These are phyloP conservation scores for Limtongozyma cylindracea DNA, from an alignment of 805 yeast genomes.

Conservation along the genomic window DNA sequence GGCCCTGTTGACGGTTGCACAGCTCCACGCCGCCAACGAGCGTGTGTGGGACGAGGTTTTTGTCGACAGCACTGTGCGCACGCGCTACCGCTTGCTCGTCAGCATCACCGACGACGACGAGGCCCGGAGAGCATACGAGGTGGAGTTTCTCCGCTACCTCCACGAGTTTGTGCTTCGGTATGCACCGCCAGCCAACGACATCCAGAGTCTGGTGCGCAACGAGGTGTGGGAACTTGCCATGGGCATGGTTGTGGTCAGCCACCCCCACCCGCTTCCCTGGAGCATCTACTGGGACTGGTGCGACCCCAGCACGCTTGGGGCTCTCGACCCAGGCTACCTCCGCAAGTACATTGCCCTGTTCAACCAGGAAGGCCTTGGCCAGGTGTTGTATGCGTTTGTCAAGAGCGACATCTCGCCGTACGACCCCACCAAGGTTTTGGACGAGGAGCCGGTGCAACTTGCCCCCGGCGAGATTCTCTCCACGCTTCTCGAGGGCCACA, in stretches of 20 bases:
- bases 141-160: slow-evolving; percentile 27
- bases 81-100: slow-evolving; percentile 27
- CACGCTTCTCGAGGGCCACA: slow-evolving; percentile 23
- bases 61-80: no score
- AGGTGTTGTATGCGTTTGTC: slow-evolving; percentile 32
- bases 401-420: slow-evolving; percentile 45
- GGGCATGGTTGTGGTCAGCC: slow-evolving; percentile 48
- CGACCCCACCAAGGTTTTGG: slow-evolving; percentile 1
- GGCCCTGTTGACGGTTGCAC: no score
- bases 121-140: slow-evolving; percentile 31
- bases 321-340: slow-evolving; percentile 19
- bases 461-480: slow-evolving; percentile 25
- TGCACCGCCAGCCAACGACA: slow-evolving; percentile 17
- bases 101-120: slow-evolving; percentile 35
- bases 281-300: slow-evolving; percentile 45
- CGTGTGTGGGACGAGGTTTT: no score
- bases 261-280: slow-evolving; percentile 47
- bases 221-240: slow-evolving; percentile 31
- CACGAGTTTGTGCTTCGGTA: slow-evolving; percentile 24
- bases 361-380: slow-evolving; percentile 34
- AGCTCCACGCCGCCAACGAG: no score
- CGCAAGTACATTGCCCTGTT: slow-evolving; percentile 28
- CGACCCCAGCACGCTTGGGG: slow-evolving; percentile 24
- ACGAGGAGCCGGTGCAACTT: slow-evolving; percentile 3
- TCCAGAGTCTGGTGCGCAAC: slow-evolving; percentile 5